These are phyloP conservation scores for Fusarium duplospermum DNA, from an alignment of 2,329 filamentous ascomycete genomes.

Conservation along the genomic window DNA sequence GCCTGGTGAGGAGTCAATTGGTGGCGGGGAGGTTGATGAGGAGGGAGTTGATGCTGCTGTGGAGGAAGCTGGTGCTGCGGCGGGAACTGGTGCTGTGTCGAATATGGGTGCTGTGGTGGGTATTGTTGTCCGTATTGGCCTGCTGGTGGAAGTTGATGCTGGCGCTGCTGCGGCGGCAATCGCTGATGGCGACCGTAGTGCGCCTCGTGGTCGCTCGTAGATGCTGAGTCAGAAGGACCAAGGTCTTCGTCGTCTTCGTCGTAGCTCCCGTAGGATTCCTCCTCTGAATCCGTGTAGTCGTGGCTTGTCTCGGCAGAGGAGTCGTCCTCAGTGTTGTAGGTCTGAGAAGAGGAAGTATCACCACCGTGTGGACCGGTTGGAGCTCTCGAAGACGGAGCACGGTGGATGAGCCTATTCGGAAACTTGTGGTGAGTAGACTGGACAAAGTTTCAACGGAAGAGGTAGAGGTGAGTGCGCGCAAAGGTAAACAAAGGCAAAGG, in stretches of 20 bases:
- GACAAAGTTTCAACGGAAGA: slow-evolving; percentile 6
- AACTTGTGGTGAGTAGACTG: slow-evolving; percentile 36
- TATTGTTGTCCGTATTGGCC: slow-evolving; percentile 32
- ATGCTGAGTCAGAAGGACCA: slow-evolving; percentile 70
- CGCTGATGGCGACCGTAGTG: slow-evolving; percentile 47
- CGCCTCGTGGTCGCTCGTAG: slow-evolving; percentile 45
- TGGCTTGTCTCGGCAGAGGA: slow-evolving; percentile 48
- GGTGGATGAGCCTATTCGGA: slow-evolving; percentile 44
- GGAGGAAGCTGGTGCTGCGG: slow-evolving; percentile 48
- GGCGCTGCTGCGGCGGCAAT: slow-evolving; percentile 45
- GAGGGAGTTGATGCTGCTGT: slow-evolving; percentile 45
- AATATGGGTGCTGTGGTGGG: slow-evolving; percentile 49
- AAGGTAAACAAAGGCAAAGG: slow-evolving; percentile 33
- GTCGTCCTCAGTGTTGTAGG: slow-evolving; percentile 55
- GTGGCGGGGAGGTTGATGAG: slow-evolving; percentile 45
- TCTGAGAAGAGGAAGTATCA: slow-evolving; percentile 48
- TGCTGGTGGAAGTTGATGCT: slow-evolving; percentile 46
- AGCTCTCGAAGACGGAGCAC: slow-evolving; percentile 38
- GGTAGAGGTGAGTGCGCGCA: slow-evolving; percentile 15
- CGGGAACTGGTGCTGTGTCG: slow-evolving; percentile 47
- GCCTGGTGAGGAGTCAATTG: slow-evolving; percentile 48
- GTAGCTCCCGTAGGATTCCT: slow-evolving; percentile 52
- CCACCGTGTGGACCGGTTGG: slow-evolving; percentile 39
- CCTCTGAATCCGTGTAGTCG: slow-evolving; percentile 48
- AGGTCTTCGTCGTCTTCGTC: slow-evolving; percentile 60